Conservation (phyloP, 2,329 filamentous ascomycete species). For the Colletotrichum tamarilloi region DNA sequence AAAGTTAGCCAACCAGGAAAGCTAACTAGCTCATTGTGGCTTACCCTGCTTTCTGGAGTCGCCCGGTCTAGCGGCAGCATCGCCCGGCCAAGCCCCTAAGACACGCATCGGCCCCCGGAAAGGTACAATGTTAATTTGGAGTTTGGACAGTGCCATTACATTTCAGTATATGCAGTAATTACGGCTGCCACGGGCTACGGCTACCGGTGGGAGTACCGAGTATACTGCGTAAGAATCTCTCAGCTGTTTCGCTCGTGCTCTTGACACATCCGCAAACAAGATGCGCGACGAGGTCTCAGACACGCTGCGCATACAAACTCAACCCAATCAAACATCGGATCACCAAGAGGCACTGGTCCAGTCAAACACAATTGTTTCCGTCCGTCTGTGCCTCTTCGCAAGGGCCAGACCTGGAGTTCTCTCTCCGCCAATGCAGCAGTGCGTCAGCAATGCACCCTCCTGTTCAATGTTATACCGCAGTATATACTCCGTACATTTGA, state of each 20-base stretch:
- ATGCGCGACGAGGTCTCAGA: neutral
- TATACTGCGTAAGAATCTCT: neutral
- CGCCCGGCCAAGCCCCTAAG: neutral
- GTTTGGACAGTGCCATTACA: neutral
- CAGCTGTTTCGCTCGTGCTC: neutral
- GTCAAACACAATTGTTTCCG: constrained; percentile 23
- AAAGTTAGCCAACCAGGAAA: neutral
- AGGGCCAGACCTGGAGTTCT: neutral
- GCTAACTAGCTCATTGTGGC: neutral
- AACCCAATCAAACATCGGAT: constrained; percentile 7
- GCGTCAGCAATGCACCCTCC: neutral
- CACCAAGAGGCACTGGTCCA: neutral
- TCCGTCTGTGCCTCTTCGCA: neutral
- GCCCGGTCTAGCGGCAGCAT: neutral
- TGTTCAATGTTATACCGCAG: neutral
- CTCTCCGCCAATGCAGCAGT: neutral
- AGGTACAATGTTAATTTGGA: neutral
- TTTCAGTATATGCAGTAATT: neutral
- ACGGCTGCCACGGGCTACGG: too few species aligned
- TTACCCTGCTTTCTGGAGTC: neutral
- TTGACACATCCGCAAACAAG: neutral
- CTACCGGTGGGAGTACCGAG: too few species aligned
- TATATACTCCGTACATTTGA: neutral
- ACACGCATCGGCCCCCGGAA: neutral
- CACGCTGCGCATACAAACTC: neutral